A percentile compares a stretch with the other conserved stretches of the same genome.
Evolutionary conservation across 371 early-diverging fungal genomes (phyloP).

Genomic region (Mortierella sp.): DNA sequence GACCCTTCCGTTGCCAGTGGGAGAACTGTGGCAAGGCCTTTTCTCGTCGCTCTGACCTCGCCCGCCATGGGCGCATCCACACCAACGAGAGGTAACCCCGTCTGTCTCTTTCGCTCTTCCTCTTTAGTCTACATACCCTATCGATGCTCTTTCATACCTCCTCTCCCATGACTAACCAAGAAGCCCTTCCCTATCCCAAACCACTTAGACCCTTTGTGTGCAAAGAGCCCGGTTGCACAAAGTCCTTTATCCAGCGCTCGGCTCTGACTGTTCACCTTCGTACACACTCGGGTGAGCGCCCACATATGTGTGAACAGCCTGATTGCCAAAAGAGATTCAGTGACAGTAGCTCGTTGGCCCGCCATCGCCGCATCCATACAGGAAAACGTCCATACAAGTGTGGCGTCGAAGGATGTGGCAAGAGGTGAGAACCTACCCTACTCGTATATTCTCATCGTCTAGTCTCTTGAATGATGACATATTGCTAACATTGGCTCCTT

Average conservation of each 20-base stretch:
- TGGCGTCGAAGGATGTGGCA: slow-evolving; percentile 65
- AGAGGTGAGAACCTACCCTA: slow-evolving; percentile 44
- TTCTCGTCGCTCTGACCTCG: slow-evolving; percentile 81
- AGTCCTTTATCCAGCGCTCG: slow-evolving; percentile 81
- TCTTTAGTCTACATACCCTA: neutral
- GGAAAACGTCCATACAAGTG: slow-evolving; percentile 79
- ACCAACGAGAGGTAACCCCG: slow-evolving; percentile 68
- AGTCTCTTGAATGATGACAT: slow-evolving; percentile 7
- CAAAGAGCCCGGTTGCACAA: slow-evolving; percentile 70
- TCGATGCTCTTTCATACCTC: neutral
- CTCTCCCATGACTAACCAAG: slow-evolving; percentile 4
- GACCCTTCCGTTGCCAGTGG: slow-evolving; percentile 75
- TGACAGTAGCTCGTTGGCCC: slow-evolving; percentile 63
- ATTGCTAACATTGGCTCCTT: slow-evolving; percentile 5
- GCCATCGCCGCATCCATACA: slow-evolving; percentile 73
- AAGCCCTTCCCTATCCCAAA: neutral
- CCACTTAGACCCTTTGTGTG: slow-evolving; percentile 69
- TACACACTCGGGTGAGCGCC: slow-evolving; percentile 85
- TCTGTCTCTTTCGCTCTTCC: neutral
- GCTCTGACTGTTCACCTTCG: slow-evolving; percentile 82
- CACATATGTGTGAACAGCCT: slow-evolving; percentile 73
- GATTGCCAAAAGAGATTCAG: slow-evolving; percentile 70
- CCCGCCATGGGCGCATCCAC: slow-evolving; percentile 80
- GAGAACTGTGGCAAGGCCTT: slow-evolving; percentile 73
- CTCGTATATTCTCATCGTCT: neutral